A percentile compares a stretch with the other conserved stretches of the same genome.
Evolutionary conservation across 1,284 basidiomycete genomes (phyloP).

Genomic region (Meira miltonrushii): DNA sequence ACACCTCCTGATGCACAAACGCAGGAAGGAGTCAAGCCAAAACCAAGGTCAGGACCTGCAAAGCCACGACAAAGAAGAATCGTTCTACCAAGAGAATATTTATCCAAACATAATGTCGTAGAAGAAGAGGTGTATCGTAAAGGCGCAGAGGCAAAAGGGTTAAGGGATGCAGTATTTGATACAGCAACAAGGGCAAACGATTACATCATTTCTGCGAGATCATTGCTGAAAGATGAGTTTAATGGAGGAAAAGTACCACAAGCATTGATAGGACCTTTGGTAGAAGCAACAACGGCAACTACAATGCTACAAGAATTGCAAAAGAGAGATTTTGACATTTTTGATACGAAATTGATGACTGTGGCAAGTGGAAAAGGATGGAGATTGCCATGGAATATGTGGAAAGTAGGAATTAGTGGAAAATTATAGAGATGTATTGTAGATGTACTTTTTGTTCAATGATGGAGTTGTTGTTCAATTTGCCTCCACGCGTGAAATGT

Average conservation of each 20-base stretch:
- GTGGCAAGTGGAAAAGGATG: conserved; percentile 11
- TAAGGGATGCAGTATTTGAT: conserved; percentile 71
- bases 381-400: conserved; percentile 16
- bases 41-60: background rate
- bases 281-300: conserved; percentile 62
- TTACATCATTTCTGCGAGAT: conserved; percentile 75
- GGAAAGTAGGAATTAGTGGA: conserved; percentile 8
- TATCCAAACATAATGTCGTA: conserved; percentile 69
- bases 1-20: background rate
- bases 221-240: conserved; percentile 64
- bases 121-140: conserved; percentile 80
- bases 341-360: conserved; percentile 2
- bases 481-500: background rate
- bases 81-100: conserved; percentile 78
- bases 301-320: conserved; percentile 8
- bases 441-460: background rate
- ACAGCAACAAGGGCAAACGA: conserved; percentile 86
- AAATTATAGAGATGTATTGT: conserved; percentile 2
- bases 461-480: no score
- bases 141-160: conserved; percentile 63
- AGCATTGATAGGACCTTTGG: conserved; percentile 70
- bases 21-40: background rate
- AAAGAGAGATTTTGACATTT: conserved; percentile 13
- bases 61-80: conserved; percentile 44
- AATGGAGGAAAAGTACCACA: conserved; percentile 61